Percentiles rank a stretch among this genome's conserved stretches.
Evolutionary conservation across 257 asterid species (phyloP).

Genomic region (Misopates orontium): DNA sequence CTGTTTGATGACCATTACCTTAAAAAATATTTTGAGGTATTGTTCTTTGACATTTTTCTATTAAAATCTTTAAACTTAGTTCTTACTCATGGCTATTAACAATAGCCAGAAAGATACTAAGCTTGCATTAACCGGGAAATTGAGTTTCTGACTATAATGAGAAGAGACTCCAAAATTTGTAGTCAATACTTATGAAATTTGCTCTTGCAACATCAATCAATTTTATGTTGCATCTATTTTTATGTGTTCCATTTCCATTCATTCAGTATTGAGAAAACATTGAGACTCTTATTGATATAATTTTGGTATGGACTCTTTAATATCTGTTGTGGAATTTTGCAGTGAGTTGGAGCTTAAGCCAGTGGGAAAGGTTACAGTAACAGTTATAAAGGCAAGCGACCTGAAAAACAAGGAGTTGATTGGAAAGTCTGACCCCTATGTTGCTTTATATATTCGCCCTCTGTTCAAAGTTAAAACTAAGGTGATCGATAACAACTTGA

Average conservation of each 20-base stretch:
- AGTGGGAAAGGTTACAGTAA: slow-evolving; percentile 75
- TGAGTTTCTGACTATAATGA: slow-evolving; percentile 3
- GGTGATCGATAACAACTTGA: slow-evolving; percentile 85
- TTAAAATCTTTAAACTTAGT: no score
- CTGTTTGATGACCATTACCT: neutral
- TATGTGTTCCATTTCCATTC: neutral
- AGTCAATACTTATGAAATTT: slow-evolving; percentile 11
- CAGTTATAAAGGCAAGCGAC: slow-evolving; percentile 64
- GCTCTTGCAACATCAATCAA: neutral
- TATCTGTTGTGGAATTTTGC: slow-evolving; percentile 33
- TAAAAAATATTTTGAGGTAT: no score
- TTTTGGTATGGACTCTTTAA: slow-evolving; percentile 9
- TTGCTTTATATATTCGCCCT: slow-evolving; percentile 76
- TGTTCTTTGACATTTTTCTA: no score
- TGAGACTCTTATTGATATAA: neutral
- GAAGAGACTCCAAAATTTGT: neutral
- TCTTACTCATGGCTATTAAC: no score
- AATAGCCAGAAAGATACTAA: neutral
- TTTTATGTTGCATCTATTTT: neutral
- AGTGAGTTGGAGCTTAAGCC: slow-evolving; percentile 99
- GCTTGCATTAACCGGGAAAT: neutral
- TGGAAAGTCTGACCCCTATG: slow-evolving; percentile 97
- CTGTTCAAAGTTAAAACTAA: slow-evolving; percentile 87
- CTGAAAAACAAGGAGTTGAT: slow-evolving; percentile 90
- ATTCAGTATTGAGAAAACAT: neutral